phyloP scores from a whole-genome alignment of 2,329 filamentous ascomycete genomes.

The Pestalotiopsis sp. region DNA sequence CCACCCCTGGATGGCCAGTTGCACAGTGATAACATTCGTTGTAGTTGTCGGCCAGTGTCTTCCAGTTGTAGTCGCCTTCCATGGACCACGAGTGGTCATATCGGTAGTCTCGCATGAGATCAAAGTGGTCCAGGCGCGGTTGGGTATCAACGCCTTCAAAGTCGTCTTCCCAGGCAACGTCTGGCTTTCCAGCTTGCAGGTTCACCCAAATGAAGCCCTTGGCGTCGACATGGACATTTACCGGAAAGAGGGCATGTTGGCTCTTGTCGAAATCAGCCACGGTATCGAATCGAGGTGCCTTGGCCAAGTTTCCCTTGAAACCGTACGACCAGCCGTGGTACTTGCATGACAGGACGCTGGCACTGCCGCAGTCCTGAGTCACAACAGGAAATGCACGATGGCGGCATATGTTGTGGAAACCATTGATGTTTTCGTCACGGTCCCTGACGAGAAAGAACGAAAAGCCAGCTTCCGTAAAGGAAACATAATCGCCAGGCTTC shows the following conservation, averaged over 20 bases:
- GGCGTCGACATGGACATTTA: neutral
- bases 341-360: constrained; percentile 57
- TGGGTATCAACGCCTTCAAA: neutral
- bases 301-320: constrained; percentile 57
- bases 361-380: constrained; percentile 49
- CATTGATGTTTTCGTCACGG: neutral
- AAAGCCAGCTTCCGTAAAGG: neutral
- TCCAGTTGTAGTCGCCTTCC: constrained; percentile 1
- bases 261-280: constrained; percentile 55
- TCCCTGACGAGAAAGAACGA: neutral
- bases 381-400: constrained; percentile 64
- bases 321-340: constrained; percentile 68
- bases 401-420: constrained; percentile 64
- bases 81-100: constrained; percentile 1
- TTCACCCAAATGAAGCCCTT: neutral
- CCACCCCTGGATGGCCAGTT: neutral
- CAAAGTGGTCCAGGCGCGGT: neutral
- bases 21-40: neutral
- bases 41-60: neutral
- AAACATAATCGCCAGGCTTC: neutral
- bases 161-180: neutral
- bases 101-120: neutral
- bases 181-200: neutral
- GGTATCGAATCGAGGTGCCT: constrained; percentile 61
- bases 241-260: neutral